Conservation (phyloP, 208 protist genomes). For the Polymyxa betae region DNA sequence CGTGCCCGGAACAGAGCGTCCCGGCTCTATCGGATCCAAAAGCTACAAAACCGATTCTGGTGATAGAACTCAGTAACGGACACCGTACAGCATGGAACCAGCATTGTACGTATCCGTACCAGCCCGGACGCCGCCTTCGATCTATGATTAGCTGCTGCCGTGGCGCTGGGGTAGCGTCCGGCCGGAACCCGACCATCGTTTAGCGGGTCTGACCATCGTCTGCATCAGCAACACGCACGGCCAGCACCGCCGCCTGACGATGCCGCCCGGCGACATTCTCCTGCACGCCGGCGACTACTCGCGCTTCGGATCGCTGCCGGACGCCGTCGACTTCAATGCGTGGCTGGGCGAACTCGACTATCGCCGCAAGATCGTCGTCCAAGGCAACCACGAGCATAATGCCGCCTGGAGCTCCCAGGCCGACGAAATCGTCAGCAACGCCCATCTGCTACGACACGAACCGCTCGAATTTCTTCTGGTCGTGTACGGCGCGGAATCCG, state of each 20-base stretch:
- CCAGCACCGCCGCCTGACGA: not conserved
- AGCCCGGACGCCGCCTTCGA: too few species aligned
- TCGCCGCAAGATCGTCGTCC: not conserved
- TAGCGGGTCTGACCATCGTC: not conserved
- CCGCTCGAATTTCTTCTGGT: not conserved
- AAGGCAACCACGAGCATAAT: slow-evolving; percentile 1
- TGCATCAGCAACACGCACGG: not conserved
- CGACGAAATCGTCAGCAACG: not conserved
- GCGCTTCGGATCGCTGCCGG: not conserved
- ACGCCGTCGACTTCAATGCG: slow-evolving; percentile 21
- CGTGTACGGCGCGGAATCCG: not conserved
- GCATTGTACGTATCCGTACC: too few species aligned
- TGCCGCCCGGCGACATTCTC: not conserved
- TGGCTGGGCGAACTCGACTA: not conserved
- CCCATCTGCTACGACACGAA: not conserved
- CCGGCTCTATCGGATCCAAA: too few species aligned
- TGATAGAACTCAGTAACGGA: too few species aligned
- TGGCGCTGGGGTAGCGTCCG: too few species aligned
- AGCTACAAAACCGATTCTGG: too few species aligned
- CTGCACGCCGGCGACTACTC: not conserved
- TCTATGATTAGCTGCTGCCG: too few species aligned
- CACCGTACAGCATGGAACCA: too few species aligned
- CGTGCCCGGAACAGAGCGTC: too few species aligned
- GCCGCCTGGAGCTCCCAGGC: not conserved
- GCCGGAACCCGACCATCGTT: too few species aligned